phyloP scores from a whole-genome alignment of 2,329 filamentous ascomycete genomes.

The Colletotrichum liaoningense region DNA sequence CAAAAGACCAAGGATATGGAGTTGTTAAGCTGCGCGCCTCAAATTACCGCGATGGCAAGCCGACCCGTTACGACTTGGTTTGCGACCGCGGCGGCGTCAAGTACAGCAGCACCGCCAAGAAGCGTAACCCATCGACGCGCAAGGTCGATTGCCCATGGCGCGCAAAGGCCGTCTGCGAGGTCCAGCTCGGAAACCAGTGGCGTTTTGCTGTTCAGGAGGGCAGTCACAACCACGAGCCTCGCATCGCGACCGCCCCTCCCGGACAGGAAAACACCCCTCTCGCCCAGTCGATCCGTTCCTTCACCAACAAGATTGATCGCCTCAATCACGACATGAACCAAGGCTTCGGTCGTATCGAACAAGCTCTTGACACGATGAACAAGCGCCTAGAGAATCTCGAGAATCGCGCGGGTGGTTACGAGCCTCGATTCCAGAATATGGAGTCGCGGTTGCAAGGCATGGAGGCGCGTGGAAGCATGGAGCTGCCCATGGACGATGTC shows the following conservation, averaged over 20 bases:
- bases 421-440: conserved; percentile 57
- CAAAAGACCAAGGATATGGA: conserved; percentile 72
- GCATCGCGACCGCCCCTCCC: conserved; percentile 63
- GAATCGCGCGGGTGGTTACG: conserved; percentile 53
- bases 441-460: conserved; percentile 55
- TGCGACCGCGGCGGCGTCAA: conserved; percentile 74
- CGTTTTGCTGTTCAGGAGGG: conserved; percentile 71
- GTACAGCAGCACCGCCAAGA: conserved; percentile 74
- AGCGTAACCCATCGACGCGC: conserved; percentile 71
- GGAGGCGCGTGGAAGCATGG: conserved; percentile 44
- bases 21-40: conserved; percentile 72
- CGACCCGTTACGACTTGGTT: conserved; percentile 71
- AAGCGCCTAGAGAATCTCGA: conserved; percentile 68
- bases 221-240: conserved; percentile 72
- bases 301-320: conserved; percentile 70
- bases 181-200: conserved; percentile 72
- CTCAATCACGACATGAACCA: conserved; percentile 67
- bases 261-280: conserved; percentile 69
- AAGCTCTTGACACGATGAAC: conserved; percentile 62
- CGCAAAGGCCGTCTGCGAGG: conserved; percentile 73
- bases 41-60: conserved; percentile 72
- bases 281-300: conserved; percentile 66
- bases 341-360: conserved; percentile 62
- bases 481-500: conserved; percentile 56
- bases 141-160: conserved; percentile 74